Evolutionary conservation across 768 basidiomycete species (phyloP).

Genomic region (Amanita pallidorosea): DNA sequence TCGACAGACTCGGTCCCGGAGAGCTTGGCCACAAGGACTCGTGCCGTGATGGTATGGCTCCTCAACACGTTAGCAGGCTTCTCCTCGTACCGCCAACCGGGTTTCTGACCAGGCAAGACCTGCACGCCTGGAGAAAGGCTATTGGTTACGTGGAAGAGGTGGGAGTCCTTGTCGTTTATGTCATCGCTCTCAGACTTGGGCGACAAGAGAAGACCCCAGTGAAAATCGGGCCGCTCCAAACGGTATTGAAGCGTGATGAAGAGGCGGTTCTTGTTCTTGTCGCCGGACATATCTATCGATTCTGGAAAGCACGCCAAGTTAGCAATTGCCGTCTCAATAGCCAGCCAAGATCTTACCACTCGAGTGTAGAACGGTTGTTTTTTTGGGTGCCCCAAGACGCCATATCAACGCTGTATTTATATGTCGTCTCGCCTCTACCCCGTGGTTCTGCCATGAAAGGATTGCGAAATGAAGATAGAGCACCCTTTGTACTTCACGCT

Average conservation of each 20-base stretch:
- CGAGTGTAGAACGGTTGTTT: not conserved
- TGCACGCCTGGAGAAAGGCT: not conserved
- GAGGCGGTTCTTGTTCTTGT: constrained; percentile 7
- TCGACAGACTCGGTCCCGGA: not conserved
- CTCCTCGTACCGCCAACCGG: constrained; percentile 5
- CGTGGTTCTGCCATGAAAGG: not conserved
- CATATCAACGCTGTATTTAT: not conserved
- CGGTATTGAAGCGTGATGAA: constrained; percentile 7
- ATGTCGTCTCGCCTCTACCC: not conserved
- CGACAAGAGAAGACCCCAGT: constrained; percentile 5
- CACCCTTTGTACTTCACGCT: not conserved
- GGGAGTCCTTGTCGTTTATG: not conserved
- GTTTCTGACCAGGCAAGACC: not conserved
- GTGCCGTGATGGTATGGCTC: not conserved
- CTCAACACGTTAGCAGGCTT: not conserved
- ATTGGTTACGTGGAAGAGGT: constrained; percentile 5
- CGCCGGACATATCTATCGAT: not conserved
- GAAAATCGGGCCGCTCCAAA: not conserved
- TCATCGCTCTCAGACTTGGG: constrained; percentile 3
- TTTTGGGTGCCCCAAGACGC: not conserved
- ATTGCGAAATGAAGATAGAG: not conserved
- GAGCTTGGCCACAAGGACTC: constrained; percentile 6
- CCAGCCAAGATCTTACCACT: not conserved
- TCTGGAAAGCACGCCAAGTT: not conserved
- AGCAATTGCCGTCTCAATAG: not conserved